Evolutionary conservation across 257 asterid genomes (phyloP).

Genomic region (Cynanchum wilfordii): DNA sequence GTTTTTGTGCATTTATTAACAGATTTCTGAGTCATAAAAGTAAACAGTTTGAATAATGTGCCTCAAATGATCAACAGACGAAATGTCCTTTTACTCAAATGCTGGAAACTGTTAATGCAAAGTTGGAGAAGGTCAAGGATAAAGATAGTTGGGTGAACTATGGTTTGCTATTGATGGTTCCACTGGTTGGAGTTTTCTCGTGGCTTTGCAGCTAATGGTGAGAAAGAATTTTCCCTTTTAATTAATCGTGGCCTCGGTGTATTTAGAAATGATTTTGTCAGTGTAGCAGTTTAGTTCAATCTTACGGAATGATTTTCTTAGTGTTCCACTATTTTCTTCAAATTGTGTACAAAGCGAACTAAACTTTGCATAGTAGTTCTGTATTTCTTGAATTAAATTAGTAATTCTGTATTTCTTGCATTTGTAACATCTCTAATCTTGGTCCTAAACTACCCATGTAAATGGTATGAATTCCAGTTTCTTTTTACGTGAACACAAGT

Average conservation of each 20-base stretch:
- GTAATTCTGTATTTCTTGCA: no score
- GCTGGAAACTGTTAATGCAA: constrained; percentile 42
- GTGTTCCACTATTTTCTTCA: neutral
- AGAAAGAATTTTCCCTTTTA: constrained; percentile 17
- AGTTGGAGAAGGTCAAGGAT: constrained; percentile 41
- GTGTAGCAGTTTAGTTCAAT: neutral
- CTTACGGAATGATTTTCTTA: neutral
- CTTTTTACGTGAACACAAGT: no score
- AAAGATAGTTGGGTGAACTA: constrained; percentile 56
- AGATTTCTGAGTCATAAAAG: neutral
- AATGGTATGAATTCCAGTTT: no score
- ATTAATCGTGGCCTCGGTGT: neutral
- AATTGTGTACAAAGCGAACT: neutral
- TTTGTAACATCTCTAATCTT: no score
- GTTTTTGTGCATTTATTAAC: neutral
- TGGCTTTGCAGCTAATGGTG: constrained; percentile 58
- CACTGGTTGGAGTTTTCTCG: constrained; percentile 56
- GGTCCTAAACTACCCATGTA: no score
- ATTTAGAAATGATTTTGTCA: neutral
- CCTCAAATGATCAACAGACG: constrained; percentile 43
- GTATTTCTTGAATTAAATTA: no score
- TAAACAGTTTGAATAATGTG: constrained; percentile 13
- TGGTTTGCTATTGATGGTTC: constrained; percentile 58
- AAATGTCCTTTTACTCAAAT: constrained; percentile 65
- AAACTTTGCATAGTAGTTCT: no score